Conservation (phyloP, 2,329 filamentous ascomycete species). For the Aaosphaeria arxii region DNA sequence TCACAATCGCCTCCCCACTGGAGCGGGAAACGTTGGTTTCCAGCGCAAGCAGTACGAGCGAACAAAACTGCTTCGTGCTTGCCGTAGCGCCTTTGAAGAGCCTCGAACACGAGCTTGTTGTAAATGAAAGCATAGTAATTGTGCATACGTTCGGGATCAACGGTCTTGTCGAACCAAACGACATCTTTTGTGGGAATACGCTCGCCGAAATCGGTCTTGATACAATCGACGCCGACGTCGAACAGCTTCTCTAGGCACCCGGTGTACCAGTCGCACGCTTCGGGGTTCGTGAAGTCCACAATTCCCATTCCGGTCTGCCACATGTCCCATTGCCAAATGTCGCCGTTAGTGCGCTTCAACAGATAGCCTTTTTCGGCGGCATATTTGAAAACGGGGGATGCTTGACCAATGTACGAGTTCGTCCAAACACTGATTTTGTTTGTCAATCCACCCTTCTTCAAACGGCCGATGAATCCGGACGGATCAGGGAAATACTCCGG, state of each 20-base stretch:
- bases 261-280: conserved; percentile 63
- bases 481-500: conserved; percentile 67
- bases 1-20: conserved; percentile 74
- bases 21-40: conserved; percentile 64
- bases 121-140: conserved; percentile 75
- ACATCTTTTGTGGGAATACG: conserved; percentile 65
- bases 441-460: conserved; percentile 60
- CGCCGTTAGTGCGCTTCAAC: conserved; percentile 65
- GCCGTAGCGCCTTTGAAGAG: conserved; percentile 55
- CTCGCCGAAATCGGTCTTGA: conserved; percentile 77
- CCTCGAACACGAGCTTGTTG: conserved; percentile 68
- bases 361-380: conserved; percentile 67
- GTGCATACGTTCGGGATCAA: conserved; percentile 68
- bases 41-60: conserved; percentile 64
- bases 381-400: conserved; percentile 63
- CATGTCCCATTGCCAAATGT: conserved; percentile 72
- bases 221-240: conserved; percentile 65
- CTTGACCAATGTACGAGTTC: conserved; percentile 71
- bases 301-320: conserved; percentile 78
- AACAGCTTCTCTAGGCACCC: conserved; percentile 62
- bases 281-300: conserved; percentile 71
- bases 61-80: conserved; percentile 61
- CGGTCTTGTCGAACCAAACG: conserved; percentile 58
- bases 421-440: conserved; percentile 72
- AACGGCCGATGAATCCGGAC: conserved; percentile 58